phyloP scores from a whole-genome alignment of 805 yeast genomes.

The Sungouiozyma intestinalis region DNA sequence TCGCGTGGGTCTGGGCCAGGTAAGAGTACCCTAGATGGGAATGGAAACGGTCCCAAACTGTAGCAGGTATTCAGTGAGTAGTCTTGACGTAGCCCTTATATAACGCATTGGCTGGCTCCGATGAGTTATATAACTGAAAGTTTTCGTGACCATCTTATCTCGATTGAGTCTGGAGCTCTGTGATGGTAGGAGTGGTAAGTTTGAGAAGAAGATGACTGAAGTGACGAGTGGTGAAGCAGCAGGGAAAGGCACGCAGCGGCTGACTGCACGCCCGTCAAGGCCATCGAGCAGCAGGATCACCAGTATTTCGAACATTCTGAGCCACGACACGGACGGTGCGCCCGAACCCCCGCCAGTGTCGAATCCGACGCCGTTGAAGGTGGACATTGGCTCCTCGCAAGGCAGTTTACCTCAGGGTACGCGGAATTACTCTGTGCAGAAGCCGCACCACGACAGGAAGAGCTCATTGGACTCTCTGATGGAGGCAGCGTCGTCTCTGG shows the following conservation, averaged over 20 bases:
- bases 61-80: no score
- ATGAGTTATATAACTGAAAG: background rate
- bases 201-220: background rate
- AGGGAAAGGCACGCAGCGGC: no score
- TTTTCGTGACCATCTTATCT: background rate
- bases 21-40: no score
- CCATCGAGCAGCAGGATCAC: background rate
- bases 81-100: no score
- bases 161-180: background rate
- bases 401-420: background rate
- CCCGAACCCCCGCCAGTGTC: background rate
- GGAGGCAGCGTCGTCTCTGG: conserved; percentile 16
- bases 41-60: no score
- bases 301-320: background rate
- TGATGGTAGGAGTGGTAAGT: background rate
- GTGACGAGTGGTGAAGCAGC: background rate
- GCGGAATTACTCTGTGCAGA: background rate
- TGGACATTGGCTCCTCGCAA: no score
- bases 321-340: background rate
- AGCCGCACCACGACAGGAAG: conserved; percentile 2
- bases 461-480: conserved; percentile 17
- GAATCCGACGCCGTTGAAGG: background rate
- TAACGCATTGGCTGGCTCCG: background rate
- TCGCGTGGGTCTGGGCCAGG: no score
- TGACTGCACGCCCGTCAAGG: no score